Conservation (phyloP, 2,329 filamentous ascomycete genomes). For the Aspergillus transmontanensis region DNA sequence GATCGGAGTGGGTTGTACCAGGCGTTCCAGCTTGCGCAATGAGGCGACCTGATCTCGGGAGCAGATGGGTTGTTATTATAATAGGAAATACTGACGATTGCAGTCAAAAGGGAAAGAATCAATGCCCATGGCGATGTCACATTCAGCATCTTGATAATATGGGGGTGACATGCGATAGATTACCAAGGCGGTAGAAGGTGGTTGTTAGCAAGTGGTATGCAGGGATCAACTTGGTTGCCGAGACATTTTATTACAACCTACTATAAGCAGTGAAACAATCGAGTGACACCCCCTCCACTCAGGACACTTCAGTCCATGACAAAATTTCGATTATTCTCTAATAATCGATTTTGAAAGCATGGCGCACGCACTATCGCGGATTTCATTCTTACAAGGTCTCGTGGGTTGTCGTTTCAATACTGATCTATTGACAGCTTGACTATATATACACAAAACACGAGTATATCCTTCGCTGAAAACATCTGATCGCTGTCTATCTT, state of each 20-base stretch:
- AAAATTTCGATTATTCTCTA: background rate
- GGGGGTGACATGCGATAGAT: background rate
- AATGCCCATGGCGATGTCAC: conserved; percentile 3
- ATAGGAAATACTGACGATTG: conserved; percentile 16
- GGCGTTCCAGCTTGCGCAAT: conserved; percentile 23
- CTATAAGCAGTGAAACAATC: background rate
- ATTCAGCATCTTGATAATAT: conserved; percentile 8
- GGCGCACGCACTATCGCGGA: background rate
- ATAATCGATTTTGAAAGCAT: background rate
- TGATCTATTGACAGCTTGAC: background rate
- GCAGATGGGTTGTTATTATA: conserved; percentile 1
- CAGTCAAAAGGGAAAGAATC: conserved; percentile 11
- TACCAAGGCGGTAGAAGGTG: background rate
- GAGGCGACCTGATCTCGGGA: conserved; percentile 1
- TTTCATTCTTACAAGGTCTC: background rate
- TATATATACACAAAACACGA: background rate
- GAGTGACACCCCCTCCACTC: background rate
- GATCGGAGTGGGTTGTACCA: conserved; percentile 20
- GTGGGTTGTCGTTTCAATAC: background rate
- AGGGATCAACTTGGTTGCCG: background rate
- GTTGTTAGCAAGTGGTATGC: background rate
- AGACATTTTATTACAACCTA: background rate
- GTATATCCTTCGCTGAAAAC: background rate
- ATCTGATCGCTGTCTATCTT: background rate
- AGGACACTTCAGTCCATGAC: background rate